Percentiles rank a stretch among this genome's conserved stretches.
Evolutionary conservation across 139 green algal species (phyloP).

Genomic region (Chlorella ohadii): DNA sequence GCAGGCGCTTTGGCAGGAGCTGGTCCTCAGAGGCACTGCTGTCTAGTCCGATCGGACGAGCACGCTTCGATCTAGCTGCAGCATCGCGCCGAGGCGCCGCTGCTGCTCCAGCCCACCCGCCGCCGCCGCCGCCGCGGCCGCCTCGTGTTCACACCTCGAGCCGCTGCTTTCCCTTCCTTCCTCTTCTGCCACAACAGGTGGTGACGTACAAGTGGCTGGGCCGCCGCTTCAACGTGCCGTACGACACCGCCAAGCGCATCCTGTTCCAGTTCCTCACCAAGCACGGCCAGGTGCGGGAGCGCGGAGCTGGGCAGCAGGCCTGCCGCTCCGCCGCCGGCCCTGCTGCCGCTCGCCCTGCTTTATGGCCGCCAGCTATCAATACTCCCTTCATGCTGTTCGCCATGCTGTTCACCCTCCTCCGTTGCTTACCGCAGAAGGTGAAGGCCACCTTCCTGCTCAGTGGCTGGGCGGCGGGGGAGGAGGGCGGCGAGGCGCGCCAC

Average conservation of each 20-base stretch:
- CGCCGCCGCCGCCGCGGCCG: neutral
- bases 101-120: neutral
- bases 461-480: slow-evolving; percentile 54
- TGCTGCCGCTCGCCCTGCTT: neutral
- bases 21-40: no score
- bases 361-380: no score
- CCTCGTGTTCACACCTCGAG: neutral
- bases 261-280: slow-evolving; percentile 45
- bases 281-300: slow-evolving; percentile 35
- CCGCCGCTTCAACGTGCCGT: slow-evolving; percentile 47
- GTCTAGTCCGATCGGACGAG: no score
- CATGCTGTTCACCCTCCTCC: no score
- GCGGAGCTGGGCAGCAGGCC: neutral
- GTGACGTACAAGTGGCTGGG: slow-evolving; percentile 66
- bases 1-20: no score
- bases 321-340: neutral
- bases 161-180: neutral
- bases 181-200: slow-evolving; percentile 32
- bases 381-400: no score
- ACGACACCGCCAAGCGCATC: slow-evolving; percentile 53
- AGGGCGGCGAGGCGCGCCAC: slow-evolving; percentile 9
- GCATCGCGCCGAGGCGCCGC: neutral
- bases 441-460: slow-evolving; percentile 57
- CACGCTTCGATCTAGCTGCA: no score
- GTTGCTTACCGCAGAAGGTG: slow-evolving; percentile 40